A percentile compares a stretch with the other conserved stretches of the same genome.
phyloP scores from a whole-genome alignment of 129 eudicot species.

The Ambrosia artemisiifolia region DNA sequence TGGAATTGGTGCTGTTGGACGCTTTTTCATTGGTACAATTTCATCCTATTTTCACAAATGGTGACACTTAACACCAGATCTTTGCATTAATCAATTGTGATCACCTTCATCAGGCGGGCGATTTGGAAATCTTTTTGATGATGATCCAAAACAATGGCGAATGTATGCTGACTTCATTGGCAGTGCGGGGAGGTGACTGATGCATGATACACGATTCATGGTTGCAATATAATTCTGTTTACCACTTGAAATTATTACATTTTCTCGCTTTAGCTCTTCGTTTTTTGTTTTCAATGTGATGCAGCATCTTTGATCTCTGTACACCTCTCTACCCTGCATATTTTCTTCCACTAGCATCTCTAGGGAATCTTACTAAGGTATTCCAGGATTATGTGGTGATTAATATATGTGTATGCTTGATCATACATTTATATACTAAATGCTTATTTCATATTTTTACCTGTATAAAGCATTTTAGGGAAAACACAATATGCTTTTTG shows the following conservation, averaged over 20 bases:
- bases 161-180: conserved; percentile 98
- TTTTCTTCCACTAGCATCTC: conserved; percentile 89
- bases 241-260: neutral
- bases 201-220: neutral
- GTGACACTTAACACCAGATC: neutral
- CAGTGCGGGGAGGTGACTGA: conserved; percentile 85
- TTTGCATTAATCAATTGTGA: neutral
- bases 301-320: conserved; percentile 92
- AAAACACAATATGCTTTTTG: neutral
- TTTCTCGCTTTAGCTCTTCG: neutral
- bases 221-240: neutral
- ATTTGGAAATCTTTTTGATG: conserved; percentile 88
- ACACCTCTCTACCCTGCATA: conserved; percentile 87
- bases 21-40: conserved; percentile 72
- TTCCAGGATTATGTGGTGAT: neutral
- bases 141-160: conserved; percentile 99
- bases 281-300: conserved; percentile 16
- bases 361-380: conserved; percentile 98
- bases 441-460: neutral
- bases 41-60: conserved; percentile 15
- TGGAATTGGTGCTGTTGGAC: conserved; percentile 99
- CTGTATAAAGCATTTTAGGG: neutral
- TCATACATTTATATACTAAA: conserved; percentile 10
- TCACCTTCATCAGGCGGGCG: conserved; percentile 65
- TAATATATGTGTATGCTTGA: neutral